These are phyloP conservation scores for Novymonas esmeraldas DNA, from an alignment of 208 protist genomes.

Conservation along the genomic window DNA sequence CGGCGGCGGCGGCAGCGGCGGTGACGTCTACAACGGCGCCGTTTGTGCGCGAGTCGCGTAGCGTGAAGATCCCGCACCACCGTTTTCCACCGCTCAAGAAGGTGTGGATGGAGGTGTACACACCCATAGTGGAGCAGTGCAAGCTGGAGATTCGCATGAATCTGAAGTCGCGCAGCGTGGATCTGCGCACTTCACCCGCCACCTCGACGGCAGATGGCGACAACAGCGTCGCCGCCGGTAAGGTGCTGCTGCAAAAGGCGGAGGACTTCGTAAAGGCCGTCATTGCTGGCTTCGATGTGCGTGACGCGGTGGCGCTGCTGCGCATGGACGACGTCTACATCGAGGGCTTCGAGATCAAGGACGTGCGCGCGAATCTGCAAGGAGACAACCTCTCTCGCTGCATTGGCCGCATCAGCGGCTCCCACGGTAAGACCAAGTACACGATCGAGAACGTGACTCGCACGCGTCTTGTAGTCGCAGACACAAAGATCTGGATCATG, in stretches of 20 bases:
- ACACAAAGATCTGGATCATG: conserved; percentile 98
- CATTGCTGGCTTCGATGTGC: conserved; percentile 95
- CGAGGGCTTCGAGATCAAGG: conserved; percentile 99
- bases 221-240: conserved; percentile 32
- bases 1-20: conserved; percentile 12
- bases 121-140: conserved; percentile 98
- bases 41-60: conserved; percentile 77
- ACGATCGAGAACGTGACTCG: conserved; percentile 99
- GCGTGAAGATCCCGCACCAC: conserved; percentile 95
- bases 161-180: conserved; percentile 94
- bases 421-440: conserved; percentile 99
- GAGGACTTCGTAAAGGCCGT: conserved; percentile 99
- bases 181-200: conserved; percentile 91
- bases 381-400: conserved; percentile 96
- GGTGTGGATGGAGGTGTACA: conserved; percentile 99
- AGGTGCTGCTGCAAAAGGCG: conserved; percentile 95
- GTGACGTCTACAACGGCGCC: background rate
- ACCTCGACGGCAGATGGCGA: conserved; percentile 75
- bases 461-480: conserved; percentile 99
- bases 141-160: conserved; percentile 99
- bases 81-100: conserved; percentile 98
- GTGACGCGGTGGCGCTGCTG: conserved; percentile 99
- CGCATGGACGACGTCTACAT: conserved; percentile 99
- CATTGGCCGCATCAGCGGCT: conserved; percentile 99
- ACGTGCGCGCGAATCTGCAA: conserved; percentile 93